Base-by-base conservation (phyloP, 2,329 filamentous ascomycete species). In the Chaetomium globosum region DNA sequence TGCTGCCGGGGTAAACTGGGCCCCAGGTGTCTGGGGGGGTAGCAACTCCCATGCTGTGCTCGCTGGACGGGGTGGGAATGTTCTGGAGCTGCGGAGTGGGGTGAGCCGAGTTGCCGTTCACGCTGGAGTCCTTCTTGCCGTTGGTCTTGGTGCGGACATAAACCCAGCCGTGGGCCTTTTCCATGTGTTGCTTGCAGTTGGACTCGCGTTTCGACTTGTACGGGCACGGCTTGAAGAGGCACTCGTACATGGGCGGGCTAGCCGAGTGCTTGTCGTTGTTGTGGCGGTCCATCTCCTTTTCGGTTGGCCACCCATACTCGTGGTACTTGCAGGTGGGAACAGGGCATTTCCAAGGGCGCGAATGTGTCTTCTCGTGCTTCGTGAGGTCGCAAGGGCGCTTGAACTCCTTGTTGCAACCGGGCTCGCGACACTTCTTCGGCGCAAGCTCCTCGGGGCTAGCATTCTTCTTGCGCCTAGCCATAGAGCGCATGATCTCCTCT, bases 321-420 rank as follows among this genome's bases (percentile, higher is more conserved):
- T 91, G 87, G 78, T 97, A 98, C 76, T 96, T 96, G 90, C 95
- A 98, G 54, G 86, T 88, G 49, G 85, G 75, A 26, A 91, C 82
- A 7, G 88, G 85, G 78, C 95, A 99, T 82, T 99, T 99, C 90
- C 91, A 97, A 10, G 94, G 95, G 43, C 95, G 91, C 63, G 92
- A 93, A 77, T 99, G 95, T 0, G 94, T 98, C 83, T 98, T 99
- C 80, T 96, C 91, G 79, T 99, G 95, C 83, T 98, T 98, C 71
- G 93, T 97, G 65, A 98, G 82, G 77, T 99, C 95, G 78, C 95
- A 98, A n/a, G 92, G 92, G 68, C 95, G 89, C 79, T 95, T 96
- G 82, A 98, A 98, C 77, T 94, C 87, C 80, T 97, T 97, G 77
- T 87, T 88, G 80, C 94, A 98, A 49, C 86, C 86, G 5, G 82